Evolutionary conservation across 208 protist genomes (phyloP), one percentile per base, ranked within the genome.

Genomic region (Wallacemonas rigidus): DNA sequence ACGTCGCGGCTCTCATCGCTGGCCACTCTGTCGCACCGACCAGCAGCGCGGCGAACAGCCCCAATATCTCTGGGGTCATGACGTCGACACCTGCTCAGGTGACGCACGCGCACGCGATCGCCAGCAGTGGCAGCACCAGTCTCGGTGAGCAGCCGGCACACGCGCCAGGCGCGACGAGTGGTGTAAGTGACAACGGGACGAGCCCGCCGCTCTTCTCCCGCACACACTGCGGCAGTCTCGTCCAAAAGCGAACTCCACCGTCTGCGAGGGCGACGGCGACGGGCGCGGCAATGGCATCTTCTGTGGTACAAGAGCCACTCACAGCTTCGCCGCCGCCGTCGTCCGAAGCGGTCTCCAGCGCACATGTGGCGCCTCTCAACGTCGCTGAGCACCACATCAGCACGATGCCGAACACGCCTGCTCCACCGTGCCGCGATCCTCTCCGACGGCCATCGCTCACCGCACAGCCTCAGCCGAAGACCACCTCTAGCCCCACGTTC

Each of bases 161-260:
- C 45, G 45, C 8, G 45, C 1, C 45, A 12, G 45, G 8, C 8
- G 45, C 45, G 45, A 50, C 45, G 26, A 26, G 26, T 26, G 26
- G 26, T 26, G 26, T 26, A 0, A 26, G 26, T 26, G 26, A 26
- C 26, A 26, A 26, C 26, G 26, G 26, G 26, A 50, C 8, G 6
- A 6, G 45, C 60, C 51, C 60, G n/a, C 60, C 60, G 26, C 5
- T 51, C 60, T 65, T 65, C 60, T 53, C 40, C 6, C 60, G 60
- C 9, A 8, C 12, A 9, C 60, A 65, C 45, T 14, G 8, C 5
- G n/a, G 60, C 43, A 41, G 15, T 5, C 60, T 36, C 41, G 43
- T 48, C 4, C 12, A 8, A 6, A 65, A 65, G 60, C 7, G 4
- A 7, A 65, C 44, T 9, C 60, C 60, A 36, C 53, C 26, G 5